Evolutionary conservation across 148 eudicot genomes (phyloP).

Genomic region (Rhododendron vialii): DNA sequence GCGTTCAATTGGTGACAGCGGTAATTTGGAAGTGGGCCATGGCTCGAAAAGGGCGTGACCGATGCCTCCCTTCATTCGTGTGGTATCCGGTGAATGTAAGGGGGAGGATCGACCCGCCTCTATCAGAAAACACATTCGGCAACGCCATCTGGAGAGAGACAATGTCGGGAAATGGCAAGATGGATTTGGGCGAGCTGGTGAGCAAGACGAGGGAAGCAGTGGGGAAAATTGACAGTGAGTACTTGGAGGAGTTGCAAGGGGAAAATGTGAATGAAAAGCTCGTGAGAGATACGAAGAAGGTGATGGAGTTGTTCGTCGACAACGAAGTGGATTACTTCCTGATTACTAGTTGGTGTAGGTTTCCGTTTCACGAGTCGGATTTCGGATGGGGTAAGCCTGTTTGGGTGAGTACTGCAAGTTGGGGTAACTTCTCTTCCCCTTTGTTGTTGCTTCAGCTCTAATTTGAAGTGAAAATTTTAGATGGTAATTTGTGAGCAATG

Average conservation of each 20-base stretch:
- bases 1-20: conserved; percentile 32
- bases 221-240: conserved; percentile 9
- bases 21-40: conserved; percentile 30
- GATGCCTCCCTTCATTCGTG: background rate
- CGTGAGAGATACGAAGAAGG: background rate
- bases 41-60: conserved; percentile 5
- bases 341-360: conserved; percentile 38
- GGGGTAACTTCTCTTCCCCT: background rate
- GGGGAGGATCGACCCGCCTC: conserved; percentile 15
- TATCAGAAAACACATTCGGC: conserved; percentile 18
- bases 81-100: conserved; percentile 35
- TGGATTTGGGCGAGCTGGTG: conserved; percentile 10
- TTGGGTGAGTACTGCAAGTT: conserved; percentile 31
- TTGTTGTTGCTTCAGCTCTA: background rate
- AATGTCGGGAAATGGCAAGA: background rate
- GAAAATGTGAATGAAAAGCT: conserved; percentile 7
- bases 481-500: no score
- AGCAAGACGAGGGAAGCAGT: conserved; percentile 13
- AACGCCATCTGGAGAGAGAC: conserved; percentile 17
- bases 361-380: conserved; percentile 31
- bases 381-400: conserved; percentile 42
- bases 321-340: background rate
- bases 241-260: background rate
- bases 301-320: background rate
- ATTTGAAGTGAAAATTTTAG: no score